A percentile compares a stretch with the other conserved stretches of the same genome.
Conservation (phyloP, 257 asterid species). For the Datura wrightii region DNA sequence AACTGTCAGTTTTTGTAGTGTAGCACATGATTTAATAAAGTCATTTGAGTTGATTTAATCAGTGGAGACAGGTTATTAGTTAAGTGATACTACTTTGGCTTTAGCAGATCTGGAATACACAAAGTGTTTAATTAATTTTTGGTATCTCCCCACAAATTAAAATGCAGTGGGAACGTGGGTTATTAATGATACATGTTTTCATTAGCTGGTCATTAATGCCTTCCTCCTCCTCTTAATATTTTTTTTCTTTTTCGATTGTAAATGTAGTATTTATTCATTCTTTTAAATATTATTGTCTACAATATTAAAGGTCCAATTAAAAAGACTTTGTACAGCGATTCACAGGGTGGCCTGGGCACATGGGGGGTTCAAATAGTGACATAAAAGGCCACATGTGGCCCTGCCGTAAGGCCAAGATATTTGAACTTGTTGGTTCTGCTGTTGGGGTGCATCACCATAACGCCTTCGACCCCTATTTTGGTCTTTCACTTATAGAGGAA, state of each 20-base stretch:
- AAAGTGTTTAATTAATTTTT: neutral
- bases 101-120: slow-evolving; percentile 20
- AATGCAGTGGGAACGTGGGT: slow-evolving; percentile 17
- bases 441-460: slow-evolving; percentile 33
- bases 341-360: slow-evolving; percentile 35
- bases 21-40: slow-evolving; percentile 21
- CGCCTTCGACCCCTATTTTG: neutral
- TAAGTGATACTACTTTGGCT: slow-evolving; percentile 1
- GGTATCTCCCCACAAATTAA: too few species aligned
- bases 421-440: neutral
- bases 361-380: slow-evolving; percentile 33
- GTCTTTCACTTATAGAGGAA: neutral
- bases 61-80: neutral
- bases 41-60: neutral
- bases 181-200: slow-evolving; percentile 29
- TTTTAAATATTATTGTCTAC: neutral
- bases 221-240: neutral
- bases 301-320: neutral
- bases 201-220: slow-evolving; percentile 24
- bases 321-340: slow-evolving; percentile 28
- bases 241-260: neutral
- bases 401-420: slow-evolving; percentile 22
- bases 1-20: slow-evolving; percentile 7
- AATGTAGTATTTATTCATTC: slow-evolving; percentile 6
- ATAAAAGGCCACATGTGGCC: slow-evolving; percentile 30